Percentiles rank a stretch among this genome's conserved stretches.
Evolutionary conservation across 108 stramenopile species (phyloP).

Genomic region (Aurantiochytrium sp.): DNA sequence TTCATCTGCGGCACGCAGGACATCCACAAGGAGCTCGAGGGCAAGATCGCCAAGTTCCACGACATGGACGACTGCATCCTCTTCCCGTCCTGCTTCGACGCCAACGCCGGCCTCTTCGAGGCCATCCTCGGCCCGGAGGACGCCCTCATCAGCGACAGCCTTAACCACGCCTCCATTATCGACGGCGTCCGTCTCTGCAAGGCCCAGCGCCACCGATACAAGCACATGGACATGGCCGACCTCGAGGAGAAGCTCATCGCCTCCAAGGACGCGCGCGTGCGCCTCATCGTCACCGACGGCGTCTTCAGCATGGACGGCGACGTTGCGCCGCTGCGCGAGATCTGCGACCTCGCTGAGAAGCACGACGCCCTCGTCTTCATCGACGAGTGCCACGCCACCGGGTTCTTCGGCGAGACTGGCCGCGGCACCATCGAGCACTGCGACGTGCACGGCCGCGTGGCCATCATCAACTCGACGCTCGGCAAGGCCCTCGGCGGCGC

Average conservation of each 20-base stretch:
- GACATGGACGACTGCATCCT: slow-evolving; percentile 44
- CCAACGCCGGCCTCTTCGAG: slow-evolving; percentile 47
- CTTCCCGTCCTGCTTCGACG: slow-evolving; percentile 46
- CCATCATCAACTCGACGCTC: slow-evolving; percentile 48
- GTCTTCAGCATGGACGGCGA: slow-evolving; percentile 41
- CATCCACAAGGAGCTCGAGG: slow-evolving; percentile 79
- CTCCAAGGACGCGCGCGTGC: slow-evolving; percentile 1
- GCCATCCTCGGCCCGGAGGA: slow-evolving; percentile 40
- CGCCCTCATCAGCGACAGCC: slow-evolving; percentile 33
- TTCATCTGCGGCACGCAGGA: slow-evolving; percentile 75
- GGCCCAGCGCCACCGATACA: slow-evolving; percentile 40
- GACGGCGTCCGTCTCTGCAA: slow-evolving; percentile 45
- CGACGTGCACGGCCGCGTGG: slow-evolving; percentile 39
- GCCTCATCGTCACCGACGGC: slow-evolving; percentile 49
- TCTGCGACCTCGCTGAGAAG: slow-evolving; percentile 40
- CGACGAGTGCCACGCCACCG: slow-evolving; percentile 49
- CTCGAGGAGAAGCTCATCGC: slow-evolving; percentile 37
- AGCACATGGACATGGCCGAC: slow-evolving; percentile 50
- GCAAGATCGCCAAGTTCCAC: slow-evolving; percentile 73
- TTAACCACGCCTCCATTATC: slow-evolving; percentile 44
- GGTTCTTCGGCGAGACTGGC: slow-evolving; percentile 46
- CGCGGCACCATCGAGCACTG: slow-evolving; percentile 42
- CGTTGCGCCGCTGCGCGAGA: slow-evolving; percentile 33
- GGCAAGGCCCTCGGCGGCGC: slow-evolving; percentile 52
- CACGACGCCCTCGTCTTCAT: slow-evolving; percentile 45